Evolutionary conservation across 1,284 basidiomycete species (phyloP), one percentile per base, ranked within the genome.

Genomic region (Trichosporon faecale): DNA sequence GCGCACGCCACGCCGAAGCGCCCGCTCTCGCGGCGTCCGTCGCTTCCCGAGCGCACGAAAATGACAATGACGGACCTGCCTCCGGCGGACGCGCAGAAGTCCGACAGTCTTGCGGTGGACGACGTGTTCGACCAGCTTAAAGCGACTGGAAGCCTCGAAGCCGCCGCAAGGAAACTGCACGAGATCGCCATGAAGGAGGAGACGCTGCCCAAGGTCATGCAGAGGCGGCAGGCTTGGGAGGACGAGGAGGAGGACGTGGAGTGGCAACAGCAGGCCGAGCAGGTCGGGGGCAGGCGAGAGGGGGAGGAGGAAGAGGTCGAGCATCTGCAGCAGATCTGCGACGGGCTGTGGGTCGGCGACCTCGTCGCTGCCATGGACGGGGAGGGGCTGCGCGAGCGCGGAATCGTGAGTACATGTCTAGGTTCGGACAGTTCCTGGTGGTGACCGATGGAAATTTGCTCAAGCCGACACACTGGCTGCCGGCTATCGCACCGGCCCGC

Each of bases 271-370:
- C 72, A 75, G 4, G 69, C 75, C 9, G 70, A 66, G 29, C 12
- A 70, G 57, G 75, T 12, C 11, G 9, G 35, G 35, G 11, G 9
- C 7, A 35, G 33, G 35, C 9, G 3, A 37, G 35, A 37, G 14
- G 35, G 35, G 35, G 71, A 73, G 21, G 73, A 68, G 25, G 71
- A 68, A 12, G 74, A 77, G 64, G 68, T 77, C 11, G 76, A 78
- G 46, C 82, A 84, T 72, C 67, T 82, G 55, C 79, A 83, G 66
- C 77, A 83, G 68, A 76, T 84, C 2, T 70, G 80, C 3, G 76
- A 79, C 16, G 80, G 82, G 2, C 66, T 84, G 23, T 84, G 83
- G 83, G 79, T 84, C 16, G 83, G 83, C 8, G 82, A 84, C 74
- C 73, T 84, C 18, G 76, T 82, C 0, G 76, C 81, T 66, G 83